phyloP scores from a whole-genome alignment of 345 rosid species.

The Hevea brasiliensis region DNA sequence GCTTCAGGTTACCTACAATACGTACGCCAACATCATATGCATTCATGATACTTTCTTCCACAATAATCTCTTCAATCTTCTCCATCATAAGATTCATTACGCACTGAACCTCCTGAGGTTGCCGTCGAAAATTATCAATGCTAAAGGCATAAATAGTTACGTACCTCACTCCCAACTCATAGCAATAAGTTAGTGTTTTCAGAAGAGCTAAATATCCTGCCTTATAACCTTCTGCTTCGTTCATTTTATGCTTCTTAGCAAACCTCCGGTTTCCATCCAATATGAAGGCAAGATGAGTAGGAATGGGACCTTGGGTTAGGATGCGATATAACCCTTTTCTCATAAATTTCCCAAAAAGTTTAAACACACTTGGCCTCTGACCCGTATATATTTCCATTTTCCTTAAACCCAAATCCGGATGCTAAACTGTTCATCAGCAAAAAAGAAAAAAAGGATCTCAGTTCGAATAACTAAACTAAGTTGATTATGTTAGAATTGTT shows the following conservation, averaged over 20 bases:
- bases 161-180: conserved; percentile 63
- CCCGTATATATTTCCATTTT: background rate
- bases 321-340: conserved; percentile 47
- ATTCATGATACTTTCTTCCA: conserved; percentile 55
- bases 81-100: conserved; percentile 77
- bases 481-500: no score
- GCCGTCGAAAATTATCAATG: conserved; percentile 70
- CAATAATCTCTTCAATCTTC: conserved; percentile 56
- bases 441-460: background rate
- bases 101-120: conserved; percentile 54
- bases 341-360: conserved; percentile 24
- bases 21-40: conserved; percentile 50
- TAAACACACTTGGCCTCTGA: background rate
- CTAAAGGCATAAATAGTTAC: conserved; percentile 68
- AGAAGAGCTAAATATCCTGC: conserved; percentile 59
- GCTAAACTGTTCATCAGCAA: background rate
- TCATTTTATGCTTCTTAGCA: conserved; percentile 43
- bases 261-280: conserved; percentile 66
- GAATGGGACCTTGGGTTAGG: conserved; percentile 50
- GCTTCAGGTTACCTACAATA: conserved; percentile 51
- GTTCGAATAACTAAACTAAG: background rate
- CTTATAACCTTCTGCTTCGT: conserved; percentile 45
- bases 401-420: background rate
- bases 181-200: conserved; percentile 59
- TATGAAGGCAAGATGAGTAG: conserved; percentile 62